Evolutionary conservation across 83 land plant species (phyloP), one percentile per base, ranked within the genome.

Genomic region (Picea mariana): DNA sequence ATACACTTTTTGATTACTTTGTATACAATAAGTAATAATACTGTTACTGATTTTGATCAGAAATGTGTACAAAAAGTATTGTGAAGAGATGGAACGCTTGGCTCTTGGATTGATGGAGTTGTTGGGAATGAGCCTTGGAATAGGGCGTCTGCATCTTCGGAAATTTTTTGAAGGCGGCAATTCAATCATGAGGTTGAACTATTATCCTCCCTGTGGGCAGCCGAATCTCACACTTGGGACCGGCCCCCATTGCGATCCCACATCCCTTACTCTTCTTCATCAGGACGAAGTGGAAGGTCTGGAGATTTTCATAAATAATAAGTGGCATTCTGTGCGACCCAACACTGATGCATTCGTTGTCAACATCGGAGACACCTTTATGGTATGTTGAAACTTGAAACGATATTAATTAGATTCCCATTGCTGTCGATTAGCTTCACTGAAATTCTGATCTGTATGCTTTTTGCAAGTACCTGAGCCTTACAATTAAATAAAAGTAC

Each of bases 361-460:
- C 72, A 89, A 91, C 84, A 90, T 95, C 64, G 98, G 98, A n/a
- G 98, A 95, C 79, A 91, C 95, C 1, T 94, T 95, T 87, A 88
- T 82, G 94, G 97, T 93, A 91, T 61, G n/a, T 17, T 49, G 73
- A 9, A 47, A 34, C 12, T 6, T 61, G n/a, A 13, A 34, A 60
- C 49, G 49, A 47, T 47, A 8, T 47, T 47, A 1, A 47, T 47
- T 47, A 0, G 38, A 60, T 79, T 34, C 3, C 9, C 1, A 12
- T 79, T 17, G 15, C 9, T 78, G 2, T 26, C 9, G 3, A 12
- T 12, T 12, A 55, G 3, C 15, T 55, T 55, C 59, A 55, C 59
- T 12, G 59, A 55, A 55, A 55, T 55, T 55, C 16, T 11, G 49
- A 44, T 6, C 9, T 6, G 49, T 44, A 44, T 44, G 49, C 7